A percentile compares a stretch with the other conserved stretches of the same genome.
Conservation (phyloP, 805 yeast species). For the Debaryomyces hansenii region DNA sequence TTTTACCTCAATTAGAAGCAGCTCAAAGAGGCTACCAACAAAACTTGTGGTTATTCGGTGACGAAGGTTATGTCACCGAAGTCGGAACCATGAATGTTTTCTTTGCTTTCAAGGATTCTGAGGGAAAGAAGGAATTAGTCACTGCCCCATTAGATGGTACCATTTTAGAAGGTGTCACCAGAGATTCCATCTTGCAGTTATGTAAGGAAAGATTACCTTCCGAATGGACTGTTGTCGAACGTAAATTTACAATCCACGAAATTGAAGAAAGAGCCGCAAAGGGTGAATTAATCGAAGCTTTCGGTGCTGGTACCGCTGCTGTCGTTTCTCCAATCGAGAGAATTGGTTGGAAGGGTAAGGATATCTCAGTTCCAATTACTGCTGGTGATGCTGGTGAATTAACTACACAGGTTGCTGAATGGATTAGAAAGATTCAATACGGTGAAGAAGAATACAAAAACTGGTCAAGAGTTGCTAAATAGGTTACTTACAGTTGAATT, state of each 20-base stretch:
- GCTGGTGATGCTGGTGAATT: conserved; percentile 82
- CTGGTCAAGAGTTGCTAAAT: conserved; percentile 47
- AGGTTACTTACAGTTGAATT: conserved; percentile 2
- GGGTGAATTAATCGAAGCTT: conserved; percentile 90
- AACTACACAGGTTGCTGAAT: conserved; percentile 72
- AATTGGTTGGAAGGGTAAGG: conserved; percentile 76
- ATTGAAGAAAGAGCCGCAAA: conserved; percentile 72
- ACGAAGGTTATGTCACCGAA: conserved; percentile 82
- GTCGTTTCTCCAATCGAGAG: conserved; percentile 90
- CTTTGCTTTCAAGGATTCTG: conserved; percentile 76
- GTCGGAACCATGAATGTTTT: conserved; percentile 98
- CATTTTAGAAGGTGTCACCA: conserved; percentile 93
- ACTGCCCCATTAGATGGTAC: conserved; percentile 98
- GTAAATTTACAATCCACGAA: conserved; percentile 80
- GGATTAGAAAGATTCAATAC: conserved; percentile 91
- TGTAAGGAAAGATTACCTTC: conserved; percentile 75
- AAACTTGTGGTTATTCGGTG: conserved; percentile 95
- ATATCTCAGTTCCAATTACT: conserved; percentile 75
- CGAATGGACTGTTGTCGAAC: conserved; percentile 84
- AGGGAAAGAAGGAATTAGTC: conserved; percentile 86
- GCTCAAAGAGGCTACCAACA: conserved; percentile 92
- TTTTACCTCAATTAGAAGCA: conserved; percentile 87
- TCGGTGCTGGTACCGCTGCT: conserved; percentile 98
- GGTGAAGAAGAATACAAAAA: conserved; percentile 69
- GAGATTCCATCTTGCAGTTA: conserved; percentile 80